These are phyloP conservation scores for Polyrhizophydium stewartii DNA, from an alignment of 371 early-diverging fungal species.

Conservation along the genomic window DNA sequence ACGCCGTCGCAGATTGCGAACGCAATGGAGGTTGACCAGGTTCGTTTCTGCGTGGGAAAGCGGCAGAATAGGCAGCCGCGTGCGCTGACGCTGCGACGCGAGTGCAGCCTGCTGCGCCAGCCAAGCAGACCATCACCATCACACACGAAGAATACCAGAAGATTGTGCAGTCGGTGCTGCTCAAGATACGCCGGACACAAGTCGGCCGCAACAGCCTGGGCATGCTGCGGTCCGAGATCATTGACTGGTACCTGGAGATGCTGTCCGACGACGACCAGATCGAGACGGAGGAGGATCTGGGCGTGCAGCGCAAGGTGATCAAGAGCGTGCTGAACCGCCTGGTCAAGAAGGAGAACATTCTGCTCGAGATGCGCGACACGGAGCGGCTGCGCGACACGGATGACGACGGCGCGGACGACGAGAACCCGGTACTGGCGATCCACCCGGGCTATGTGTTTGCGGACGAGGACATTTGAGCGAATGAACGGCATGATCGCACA, in stretches of 20 bases:
- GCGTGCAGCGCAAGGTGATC: constrained; percentile 62
- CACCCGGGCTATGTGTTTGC: constrained; percentile 34
- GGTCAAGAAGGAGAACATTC: constrained; percentile 27
- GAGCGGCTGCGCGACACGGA: constrained; percentile 12
- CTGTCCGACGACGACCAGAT: constrained; percentile 65
- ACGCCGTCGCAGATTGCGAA: neutral
- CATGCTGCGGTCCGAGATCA: constrained; percentile 65
- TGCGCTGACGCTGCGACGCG: too few species aligned
- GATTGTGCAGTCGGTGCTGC: constrained; percentile 66
- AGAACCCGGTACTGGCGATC: constrained; percentile 36
- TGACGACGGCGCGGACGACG: constrained; percentile 2
- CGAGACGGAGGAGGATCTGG: constrained; percentile 64
- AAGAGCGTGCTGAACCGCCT: constrained; percentile 69
- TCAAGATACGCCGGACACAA: constrained; percentile 53
- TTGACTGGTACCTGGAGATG: constrained; percentile 75
- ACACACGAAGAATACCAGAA: constrained; percentile 76
- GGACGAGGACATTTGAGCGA: neutral
- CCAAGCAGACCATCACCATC: constrained; percentile 37
- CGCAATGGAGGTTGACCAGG: neutral
- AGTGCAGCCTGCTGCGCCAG: constrained; percentile 22
- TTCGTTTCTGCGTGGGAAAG: neutral
- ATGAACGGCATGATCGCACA: too few species aligned
- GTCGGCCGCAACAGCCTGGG: constrained; percentile 23
- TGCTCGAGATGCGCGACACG: constrained; percentile 22
- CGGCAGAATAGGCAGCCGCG: neutral